Evolutionary conservation across 163 green algal species (phyloP).

Genomic region (Scenedesmus sp.): DNA sequence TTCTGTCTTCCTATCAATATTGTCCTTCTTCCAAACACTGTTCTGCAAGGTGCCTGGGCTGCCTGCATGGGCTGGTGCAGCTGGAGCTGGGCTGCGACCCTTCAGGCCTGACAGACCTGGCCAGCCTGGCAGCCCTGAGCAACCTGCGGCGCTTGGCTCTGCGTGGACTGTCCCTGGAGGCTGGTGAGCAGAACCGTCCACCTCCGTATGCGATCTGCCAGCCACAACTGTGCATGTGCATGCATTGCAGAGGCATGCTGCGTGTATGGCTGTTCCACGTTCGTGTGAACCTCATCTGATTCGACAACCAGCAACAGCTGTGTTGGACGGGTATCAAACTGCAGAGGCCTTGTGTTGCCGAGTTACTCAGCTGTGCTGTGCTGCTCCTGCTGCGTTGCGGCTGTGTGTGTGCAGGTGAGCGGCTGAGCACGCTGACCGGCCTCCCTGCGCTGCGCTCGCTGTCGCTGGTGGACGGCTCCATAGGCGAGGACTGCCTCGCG

Average conservation of each 20-base stretch:
- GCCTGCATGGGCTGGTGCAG: slow-evolving; percentile 45
- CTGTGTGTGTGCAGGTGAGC: not conserved
- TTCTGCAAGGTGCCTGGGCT: slow-evolving; percentile 8
- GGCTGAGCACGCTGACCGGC: not conserved
- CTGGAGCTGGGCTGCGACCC: slow-evolving; percentile 47
- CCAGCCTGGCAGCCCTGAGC: slow-evolving; percentile 23
- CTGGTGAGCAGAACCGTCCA: slow-evolving; percentile 25
- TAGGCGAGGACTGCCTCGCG: slow-evolving; percentile 37
- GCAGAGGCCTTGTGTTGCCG: too few relatives aligned
- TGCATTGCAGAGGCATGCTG: not conserved
- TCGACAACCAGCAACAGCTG: too few relatives aligned
- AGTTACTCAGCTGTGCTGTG: not conserved
- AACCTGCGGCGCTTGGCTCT: slow-evolving; percentile 34
- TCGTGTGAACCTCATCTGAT: too few relatives aligned
- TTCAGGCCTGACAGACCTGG: slow-evolving; percentile 13
- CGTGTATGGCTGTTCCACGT: too few relatives aligned
- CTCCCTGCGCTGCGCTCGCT: slow-evolving; percentile 27
- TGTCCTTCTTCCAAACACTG: too few relatives aligned
- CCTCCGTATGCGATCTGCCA: not conserved
- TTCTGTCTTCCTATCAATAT: too few relatives aligned
- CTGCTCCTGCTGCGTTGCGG: not conserved
- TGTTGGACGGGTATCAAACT: too few relatives aligned
- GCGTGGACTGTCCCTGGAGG: slow-evolving; percentile 1
- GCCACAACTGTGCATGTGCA: not conserved
- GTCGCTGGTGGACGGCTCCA: not conserved